Percentiles rank a stretch among this genome's conserved stretches.
Conservation (phyloP, 306 rosid species). For the Parietaria judaica region DNA sequence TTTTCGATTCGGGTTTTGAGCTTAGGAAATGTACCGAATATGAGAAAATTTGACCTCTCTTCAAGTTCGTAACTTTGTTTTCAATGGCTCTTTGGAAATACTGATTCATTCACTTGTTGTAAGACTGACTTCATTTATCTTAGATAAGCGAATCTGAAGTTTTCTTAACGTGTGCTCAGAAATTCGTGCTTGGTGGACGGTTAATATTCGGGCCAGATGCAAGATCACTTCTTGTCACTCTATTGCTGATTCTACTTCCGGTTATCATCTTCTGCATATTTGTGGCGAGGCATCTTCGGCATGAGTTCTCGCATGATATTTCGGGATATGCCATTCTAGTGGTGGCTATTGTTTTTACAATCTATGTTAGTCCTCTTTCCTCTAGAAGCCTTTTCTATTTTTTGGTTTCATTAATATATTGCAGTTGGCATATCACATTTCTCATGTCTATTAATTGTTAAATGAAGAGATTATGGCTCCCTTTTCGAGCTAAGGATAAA, state of each 20-base stretch:
- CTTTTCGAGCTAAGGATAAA: neutral
- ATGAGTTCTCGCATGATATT: slow-evolving; percentile 52
- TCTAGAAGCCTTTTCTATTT: neutral
- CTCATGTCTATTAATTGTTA: neutral
- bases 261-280: slow-evolving; percentile 61
- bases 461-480: neutral
- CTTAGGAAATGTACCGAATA: slow-evolving; percentile 13
- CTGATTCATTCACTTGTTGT: too few species aligned
- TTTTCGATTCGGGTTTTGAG: slow-evolving; percentile 18
- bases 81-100: neutral
- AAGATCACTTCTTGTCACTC: slow-evolving; percentile 63
- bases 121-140: too few species aligned
- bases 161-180: slow-evolving; percentile 41
- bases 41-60: slow-evolving; percentile 2
- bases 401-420: too few species aligned
- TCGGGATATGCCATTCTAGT: slow-evolving; percentile 70
- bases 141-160: too few species aligned
- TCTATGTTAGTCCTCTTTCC: slow-evolving; percentile 45
- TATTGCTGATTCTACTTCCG: slow-evolving; percentile 66
- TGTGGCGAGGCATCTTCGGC: slow-evolving; percentile 82
- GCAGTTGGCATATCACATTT: too few species aligned
- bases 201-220: slow-evolving; percentile 92
- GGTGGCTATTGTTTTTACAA: slow-evolving; percentile 57
- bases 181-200: slow-evolving; percentile 78
- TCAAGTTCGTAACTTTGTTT: neutral